Conservation (phyloP, 2,329 filamentous ascomycete genomes). For the Aspergillus sp. region DNA sequence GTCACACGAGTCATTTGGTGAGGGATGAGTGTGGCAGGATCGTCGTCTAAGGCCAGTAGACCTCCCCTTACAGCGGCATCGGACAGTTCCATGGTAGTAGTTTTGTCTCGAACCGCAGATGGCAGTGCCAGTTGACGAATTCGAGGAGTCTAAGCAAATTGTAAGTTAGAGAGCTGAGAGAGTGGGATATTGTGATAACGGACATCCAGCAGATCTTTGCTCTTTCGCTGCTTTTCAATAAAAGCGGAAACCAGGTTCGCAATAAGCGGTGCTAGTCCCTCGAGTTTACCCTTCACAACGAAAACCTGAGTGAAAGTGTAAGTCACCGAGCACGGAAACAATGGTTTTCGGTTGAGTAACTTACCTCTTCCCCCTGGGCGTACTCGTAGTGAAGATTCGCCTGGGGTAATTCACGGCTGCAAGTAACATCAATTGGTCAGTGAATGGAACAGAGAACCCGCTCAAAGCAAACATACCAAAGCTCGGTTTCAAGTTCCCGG, state of each 20-base stretch:
- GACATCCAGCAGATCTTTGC: slow-evolving; percentile 41
- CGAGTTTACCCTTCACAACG: slow-evolving; percentile 28
- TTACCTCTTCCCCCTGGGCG: slow-evolving; percentile 28
- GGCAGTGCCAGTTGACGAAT: slow-evolving; percentile 33
- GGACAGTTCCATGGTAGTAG: background rate
- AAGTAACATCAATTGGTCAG: background rate
- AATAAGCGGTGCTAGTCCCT: slow-evolving; percentile 17
- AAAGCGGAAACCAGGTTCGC: slow-evolving; percentile 26
- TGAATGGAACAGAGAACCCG: background rate
- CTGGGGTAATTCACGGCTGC: slow-evolving; percentile 18
- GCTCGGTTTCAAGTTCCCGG: slow-evolving; percentile 27
- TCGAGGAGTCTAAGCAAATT: slow-evolving; percentile 29
- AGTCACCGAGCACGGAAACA: background rate
- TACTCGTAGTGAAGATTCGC: slow-evolving; percentile 29
- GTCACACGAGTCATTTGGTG: slow-evolving; percentile 15
- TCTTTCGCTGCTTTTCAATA: slow-evolving; percentile 33
- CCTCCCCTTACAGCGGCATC: slow-evolving; percentile 11
- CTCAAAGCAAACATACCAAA: slow-evolving; percentile 25
- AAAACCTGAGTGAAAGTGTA: slow-evolving; percentile 27
- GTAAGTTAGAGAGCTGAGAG: background rate
- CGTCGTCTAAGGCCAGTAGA: slow-evolving; percentile 23
- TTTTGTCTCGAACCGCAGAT: slow-evolving; percentile 15
- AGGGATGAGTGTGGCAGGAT: slow-evolving; percentile 21
- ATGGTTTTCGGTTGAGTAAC: background rate
- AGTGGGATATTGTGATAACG: slow-evolving; percentile 1